Evolutionary conservation across 2,329 filamentous ascomycete genomes (phyloP).

Genomic region (Dactylellina parvicollis): DNA sequence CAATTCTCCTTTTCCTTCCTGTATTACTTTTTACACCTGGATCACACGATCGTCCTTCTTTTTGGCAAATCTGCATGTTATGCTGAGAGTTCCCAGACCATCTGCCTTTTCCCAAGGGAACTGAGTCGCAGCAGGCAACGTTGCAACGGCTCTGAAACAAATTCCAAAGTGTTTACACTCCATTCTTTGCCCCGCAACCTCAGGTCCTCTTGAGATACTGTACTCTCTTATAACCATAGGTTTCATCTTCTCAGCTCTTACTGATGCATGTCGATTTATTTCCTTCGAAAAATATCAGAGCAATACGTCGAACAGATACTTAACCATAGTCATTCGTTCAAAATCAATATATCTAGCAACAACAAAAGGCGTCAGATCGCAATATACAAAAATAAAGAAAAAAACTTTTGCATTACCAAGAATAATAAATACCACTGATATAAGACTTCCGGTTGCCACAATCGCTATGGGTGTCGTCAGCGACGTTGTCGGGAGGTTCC

Average conservation of each 20-base stretch:
- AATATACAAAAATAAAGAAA: no score
- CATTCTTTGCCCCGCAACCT: neutral
- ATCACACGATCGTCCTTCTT: neutral
- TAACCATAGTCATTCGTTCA: neutral
- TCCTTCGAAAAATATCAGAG: neutral
- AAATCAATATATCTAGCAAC: neutral
- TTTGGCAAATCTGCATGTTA: neutral
- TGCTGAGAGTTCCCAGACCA: neutral
- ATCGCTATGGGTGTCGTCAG: slow-evolving; percentile 41
- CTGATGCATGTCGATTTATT: neutral
- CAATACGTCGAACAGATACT: neutral
- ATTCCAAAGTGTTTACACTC: neutral
- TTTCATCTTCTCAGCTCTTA: no score
- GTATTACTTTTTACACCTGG: neutral
- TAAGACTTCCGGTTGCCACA: no score
- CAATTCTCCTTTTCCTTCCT: neutral
- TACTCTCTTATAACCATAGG: neutral
- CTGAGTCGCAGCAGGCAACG: neutral
- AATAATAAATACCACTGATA: no score
- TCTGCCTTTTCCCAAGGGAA: neutral
- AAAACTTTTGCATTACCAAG: no score
- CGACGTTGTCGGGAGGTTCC: slow-evolving; percentile 5
- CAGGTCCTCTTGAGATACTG: neutral
- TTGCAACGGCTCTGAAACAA: slow-evolving; percentile 10
- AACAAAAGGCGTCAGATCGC: no score